These are phyloP conservation scores for Geosiphon pyriformis DNA, from an alignment of 192 early-diverging fungal species.

Conservation along the genomic window DNA sequence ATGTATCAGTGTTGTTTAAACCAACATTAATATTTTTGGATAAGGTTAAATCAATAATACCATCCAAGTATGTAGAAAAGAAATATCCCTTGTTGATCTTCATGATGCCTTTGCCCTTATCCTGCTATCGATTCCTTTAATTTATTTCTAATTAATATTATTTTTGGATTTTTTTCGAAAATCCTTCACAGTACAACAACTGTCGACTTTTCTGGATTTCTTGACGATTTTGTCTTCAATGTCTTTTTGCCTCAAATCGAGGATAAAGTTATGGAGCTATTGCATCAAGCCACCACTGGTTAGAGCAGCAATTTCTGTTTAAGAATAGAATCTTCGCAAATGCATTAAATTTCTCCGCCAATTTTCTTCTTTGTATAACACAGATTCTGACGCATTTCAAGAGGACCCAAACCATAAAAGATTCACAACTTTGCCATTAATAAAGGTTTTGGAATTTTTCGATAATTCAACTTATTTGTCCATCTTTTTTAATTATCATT, in stretches of 20 bases:
- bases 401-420: conserved; percentile 47
- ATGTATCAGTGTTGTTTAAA: conserved; percentile 62
- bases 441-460: conserved; percentile 48
- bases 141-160: background rate
- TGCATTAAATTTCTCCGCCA: background rate
- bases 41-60: conserved; percentile 49
- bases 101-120: too few relatives aligned
- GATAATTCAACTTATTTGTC: background rate
- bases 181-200: conserved; percentile 6
- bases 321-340: background rate
- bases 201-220: conserved; percentile 55
- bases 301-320: conserved; percentile 1
- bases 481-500: background rate
- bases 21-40: conserved; percentile 62
- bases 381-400: conserved; percentile 44
- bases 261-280: conserved; percentile 71
- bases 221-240: conserved; percentile 75
- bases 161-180: background rate
- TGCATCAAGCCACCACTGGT: conserved; percentile 62
- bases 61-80: conserved; percentile 38
- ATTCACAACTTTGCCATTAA: conserved; percentile 56
- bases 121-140: too few relatives aligned
- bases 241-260: conserved; percentile 82
- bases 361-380: background rate
- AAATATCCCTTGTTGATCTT: too few relatives aligned